Conservation (phyloP, 1,139 yeast genomes). For the Yarrowia galli region DNA sequence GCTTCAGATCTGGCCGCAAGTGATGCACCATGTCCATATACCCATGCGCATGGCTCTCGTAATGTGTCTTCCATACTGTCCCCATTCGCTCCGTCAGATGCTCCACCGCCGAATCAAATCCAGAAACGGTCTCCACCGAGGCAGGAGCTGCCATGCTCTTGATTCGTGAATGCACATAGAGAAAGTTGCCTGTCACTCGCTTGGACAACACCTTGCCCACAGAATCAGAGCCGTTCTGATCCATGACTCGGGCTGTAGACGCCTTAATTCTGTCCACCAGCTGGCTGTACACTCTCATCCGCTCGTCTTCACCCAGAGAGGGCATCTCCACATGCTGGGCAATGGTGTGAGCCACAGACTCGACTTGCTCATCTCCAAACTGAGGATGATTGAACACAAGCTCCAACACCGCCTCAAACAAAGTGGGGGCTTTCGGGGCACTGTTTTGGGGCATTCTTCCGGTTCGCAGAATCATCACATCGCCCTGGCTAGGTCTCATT, state of each 20-base stretch:
- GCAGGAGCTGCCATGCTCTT: conserved; percentile 5
- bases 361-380: conserved; percentile 11
- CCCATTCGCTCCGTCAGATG: conserved; percentile 22
- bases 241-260: neutral
- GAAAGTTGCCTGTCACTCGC: neutral
- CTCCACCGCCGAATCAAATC: conserved; percentile 9
- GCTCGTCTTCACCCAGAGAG: conserved; percentile 4
- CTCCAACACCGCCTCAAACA: conserved; percentile 6
- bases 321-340: conserved; percentile 22
- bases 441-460: conserved; percentile 11
- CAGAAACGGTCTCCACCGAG: conserved; percentile 6
- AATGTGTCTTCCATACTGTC: conserved; percentile 26
- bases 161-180: neutral
- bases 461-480: conserved; percentile 13
- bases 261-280: conserved; percentile 7
- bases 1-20: conserved; percentile 21
- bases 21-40: conserved; percentile 26
- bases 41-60: conserved; percentile 28
- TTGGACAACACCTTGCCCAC: conserved; percentile 14
- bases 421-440: neutral
- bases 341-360: conserved; percentile 13
- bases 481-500: conserved; percentile 6
- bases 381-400: conserved; percentile 5
- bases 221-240: conserved; percentile 4
- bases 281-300: conserved; percentile 15